A percentile compares a stretch with the other conserved stretches of the same genome.
Evolutionary conservation across 257 asterid genomes (phyloP).

Genomic region (Jasminum sambac): DNA sequence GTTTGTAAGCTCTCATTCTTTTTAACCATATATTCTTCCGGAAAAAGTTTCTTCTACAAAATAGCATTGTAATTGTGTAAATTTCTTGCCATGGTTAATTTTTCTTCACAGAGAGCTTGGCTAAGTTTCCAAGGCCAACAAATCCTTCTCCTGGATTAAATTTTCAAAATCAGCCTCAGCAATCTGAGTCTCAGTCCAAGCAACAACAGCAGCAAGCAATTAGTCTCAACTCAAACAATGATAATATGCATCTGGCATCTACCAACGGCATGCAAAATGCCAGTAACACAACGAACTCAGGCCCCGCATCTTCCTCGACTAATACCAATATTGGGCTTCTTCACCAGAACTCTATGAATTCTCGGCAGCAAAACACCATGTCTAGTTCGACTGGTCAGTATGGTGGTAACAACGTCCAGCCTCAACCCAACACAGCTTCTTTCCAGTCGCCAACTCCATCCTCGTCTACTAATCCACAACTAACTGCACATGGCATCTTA

Average conservation of each 20-base stretch:
- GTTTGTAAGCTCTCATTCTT: no score
- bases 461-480: conserved; percentile 61
- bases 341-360: conserved; percentile 79
- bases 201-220: conserved; percentile 56
- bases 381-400: conserved; percentile 47
- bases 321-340: conserved; percentile 52
- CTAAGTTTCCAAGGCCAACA: conserved; percentile 79
- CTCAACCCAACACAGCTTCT: conserved; percentile 42
- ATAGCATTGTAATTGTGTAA: not conserved
- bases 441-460: conserved; percentile 73
- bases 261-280: conserved; percentile 48
- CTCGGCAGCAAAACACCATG: conserved; percentile 57
- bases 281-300: conserved; percentile 44
- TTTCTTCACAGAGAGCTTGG: conserved; percentile 73
- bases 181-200: conserved; percentile 51
- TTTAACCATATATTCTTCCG: no score
- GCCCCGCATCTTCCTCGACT: conserved; percentile 48
- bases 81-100: conserved; percentile 9
- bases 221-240: conserved; percentile 63
- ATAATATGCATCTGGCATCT: conserved; percentile 53
- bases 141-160: conserved; percentile 43
- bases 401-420: conserved; percentile 49
- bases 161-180: conserved; percentile 65
- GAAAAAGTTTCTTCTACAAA: no score
- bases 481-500: conserved; percentile 44